Percentiles rank a stretch among this genome's conserved stretches.
Conservation (phyloP, 129 eudicot genomes). For the Scalesia atractyloides region DNA sequence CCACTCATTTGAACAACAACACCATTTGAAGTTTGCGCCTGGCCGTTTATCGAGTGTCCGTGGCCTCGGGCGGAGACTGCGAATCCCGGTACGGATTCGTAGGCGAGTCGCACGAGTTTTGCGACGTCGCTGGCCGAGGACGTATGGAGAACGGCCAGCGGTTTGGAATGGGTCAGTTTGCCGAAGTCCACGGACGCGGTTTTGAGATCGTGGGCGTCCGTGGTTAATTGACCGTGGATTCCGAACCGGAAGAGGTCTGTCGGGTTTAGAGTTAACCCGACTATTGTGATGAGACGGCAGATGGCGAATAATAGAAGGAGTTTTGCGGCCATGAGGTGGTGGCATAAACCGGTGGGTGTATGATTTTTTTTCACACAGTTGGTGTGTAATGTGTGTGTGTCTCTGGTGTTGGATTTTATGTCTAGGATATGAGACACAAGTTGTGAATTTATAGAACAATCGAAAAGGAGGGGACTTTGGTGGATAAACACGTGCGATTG, state of each 20-base stretch:
- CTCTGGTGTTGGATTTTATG: constrained; percentile 36
- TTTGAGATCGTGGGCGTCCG: constrained; percentile 39
- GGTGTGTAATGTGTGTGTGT: constrained; percentile 27
- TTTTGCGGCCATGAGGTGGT: constrained; percentile 47
- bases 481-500: constrained; percentile 35
- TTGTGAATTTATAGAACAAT: constrained; percentile 69
- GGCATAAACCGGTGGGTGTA: background rate
- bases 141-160: constrained; percentile 64
- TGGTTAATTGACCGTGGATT: constrained; percentile 43
- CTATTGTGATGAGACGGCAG: constrained; percentile 58
- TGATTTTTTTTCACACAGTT: constrained; percentile 22
- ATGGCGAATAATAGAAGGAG: constrained; percentile 52
- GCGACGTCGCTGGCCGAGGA: constrained; percentile 60
- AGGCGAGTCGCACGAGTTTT: constrained; percentile 49
- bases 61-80: constrained; percentile 88
- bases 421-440: constrained; percentile 66
- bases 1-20: constrained; percentile 74
- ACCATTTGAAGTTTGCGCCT: constrained; percentile 65
- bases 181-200: constrained; percentile 77
- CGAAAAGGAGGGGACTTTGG: constrained; percentile 34
- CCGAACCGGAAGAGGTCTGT: constrained; percentile 42
- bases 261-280: constrained; percentile 70
- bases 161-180: constrained; percentile 39
- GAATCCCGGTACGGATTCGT: constrained; percentile 54
- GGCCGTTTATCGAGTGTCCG: constrained; percentile 96